A percentile compares a stretch with the other conserved stretches of the same genome.
Evolutionary conservation across 179 eudicot genomes (phyloP).

Genomic region (Actinidia chinensis): DNA sequence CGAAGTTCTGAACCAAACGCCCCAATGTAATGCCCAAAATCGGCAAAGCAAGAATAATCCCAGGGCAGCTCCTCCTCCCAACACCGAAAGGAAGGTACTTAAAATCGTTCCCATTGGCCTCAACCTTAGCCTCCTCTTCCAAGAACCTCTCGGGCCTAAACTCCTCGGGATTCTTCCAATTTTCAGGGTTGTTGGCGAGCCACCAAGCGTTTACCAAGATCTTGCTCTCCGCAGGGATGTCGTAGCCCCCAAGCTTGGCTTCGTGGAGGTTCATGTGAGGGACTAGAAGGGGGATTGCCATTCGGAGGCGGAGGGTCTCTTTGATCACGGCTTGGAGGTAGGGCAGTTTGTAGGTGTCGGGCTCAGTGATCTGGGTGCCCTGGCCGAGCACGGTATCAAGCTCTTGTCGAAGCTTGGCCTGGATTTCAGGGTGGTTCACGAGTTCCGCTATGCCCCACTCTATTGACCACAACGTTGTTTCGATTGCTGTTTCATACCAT

Average conservation of each 20-base stretch:
- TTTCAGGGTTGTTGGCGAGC: slow-evolving; percentile 21
- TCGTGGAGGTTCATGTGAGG: slow-evolving; percentile 30
- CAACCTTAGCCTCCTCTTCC: slow-evolving; percentile 30
- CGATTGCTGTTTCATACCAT: slow-evolving; percentile 18
- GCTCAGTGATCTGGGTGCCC: slow-evolving; percentile 23
- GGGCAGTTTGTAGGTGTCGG: slow-evolving; percentile 15
- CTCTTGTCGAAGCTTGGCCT: slow-evolving; percentile 22
- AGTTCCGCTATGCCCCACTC: slow-evolving; percentile 33
- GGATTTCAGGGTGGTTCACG: slow-evolving; percentile 26
- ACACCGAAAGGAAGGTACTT: slow-evolving; percentile 25
- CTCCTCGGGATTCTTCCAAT: slow-evolving; percentile 23
- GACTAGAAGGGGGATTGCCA: slow-evolving; percentile 29
- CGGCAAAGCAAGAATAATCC: slow-evolving; percentile 25
- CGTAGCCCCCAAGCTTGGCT: slow-evolving; percentile 18
- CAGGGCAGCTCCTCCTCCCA: slow-evolving; percentile 24
- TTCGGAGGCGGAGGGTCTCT: slow-evolving; percentile 29
- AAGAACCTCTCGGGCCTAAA: slow-evolving; percentile 25
- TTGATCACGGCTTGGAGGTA: slow-evolving; percentile 30
- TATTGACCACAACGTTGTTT: slow-evolving; percentile 27
- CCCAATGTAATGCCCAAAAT: slow-evolving; percentile 27
- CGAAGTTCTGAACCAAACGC: slow-evolving; percentile 29
- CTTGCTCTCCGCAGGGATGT: slow-evolving; percentile 25
- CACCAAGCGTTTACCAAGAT: slow-evolving; percentile 25
- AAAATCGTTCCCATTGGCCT: slow-evolving; percentile 29
- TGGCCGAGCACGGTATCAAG: slow-evolving; percentile 25